A percentile compares a stretch with the other conserved stretches of the same genome.
phyloP scores from a whole-genome alignment of 202 grass and related monocot species.

The Saccharum hybrid region DNA sequence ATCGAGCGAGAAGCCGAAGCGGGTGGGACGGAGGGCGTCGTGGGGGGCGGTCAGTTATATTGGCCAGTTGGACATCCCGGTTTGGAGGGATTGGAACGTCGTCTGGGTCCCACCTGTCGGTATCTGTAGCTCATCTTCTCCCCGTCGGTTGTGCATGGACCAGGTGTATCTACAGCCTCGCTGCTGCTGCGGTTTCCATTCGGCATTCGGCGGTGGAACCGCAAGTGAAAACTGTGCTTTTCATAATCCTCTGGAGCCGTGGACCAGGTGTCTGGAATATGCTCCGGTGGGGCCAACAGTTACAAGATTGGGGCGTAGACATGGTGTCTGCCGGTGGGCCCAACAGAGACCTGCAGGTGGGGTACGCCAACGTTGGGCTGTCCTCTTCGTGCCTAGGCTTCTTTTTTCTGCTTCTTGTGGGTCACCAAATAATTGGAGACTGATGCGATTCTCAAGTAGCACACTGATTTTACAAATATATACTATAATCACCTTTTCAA shows the following conservation, averaged over 20 bases:
- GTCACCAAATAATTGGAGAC: slow-evolving; percentile 9
- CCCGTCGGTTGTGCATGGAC: slow-evolving; percentile 29
- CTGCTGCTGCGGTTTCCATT: neutral
- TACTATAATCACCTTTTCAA: neutral
- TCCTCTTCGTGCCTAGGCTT: neutral
- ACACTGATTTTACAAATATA: neutral
- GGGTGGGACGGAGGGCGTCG: slow-evolving; percentile 17
- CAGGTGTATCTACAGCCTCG: neutral
- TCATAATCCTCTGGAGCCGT: neutral
- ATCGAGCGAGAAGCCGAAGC: neutral
- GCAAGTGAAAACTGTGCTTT: neutral
- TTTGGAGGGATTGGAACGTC: slow-evolving; percentile 7
- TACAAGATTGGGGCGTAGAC: neutral
- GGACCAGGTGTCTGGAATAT: neutral
- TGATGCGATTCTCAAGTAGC: neutral
- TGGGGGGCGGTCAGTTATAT: slow-evolving; percentile 10
- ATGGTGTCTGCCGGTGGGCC: neutral
- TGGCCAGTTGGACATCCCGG: neutral
- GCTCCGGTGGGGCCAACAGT: too few species aligned
- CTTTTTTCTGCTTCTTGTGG: neutral
- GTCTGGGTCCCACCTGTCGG: neutral
- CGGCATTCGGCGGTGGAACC: neutral
- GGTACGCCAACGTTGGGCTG: neutral
- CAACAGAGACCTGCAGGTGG: neutral
- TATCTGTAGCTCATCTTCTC: neutral